Conservation (phyloP, 352 stramenopile species). For the Lagenidium sp. region DNA sequence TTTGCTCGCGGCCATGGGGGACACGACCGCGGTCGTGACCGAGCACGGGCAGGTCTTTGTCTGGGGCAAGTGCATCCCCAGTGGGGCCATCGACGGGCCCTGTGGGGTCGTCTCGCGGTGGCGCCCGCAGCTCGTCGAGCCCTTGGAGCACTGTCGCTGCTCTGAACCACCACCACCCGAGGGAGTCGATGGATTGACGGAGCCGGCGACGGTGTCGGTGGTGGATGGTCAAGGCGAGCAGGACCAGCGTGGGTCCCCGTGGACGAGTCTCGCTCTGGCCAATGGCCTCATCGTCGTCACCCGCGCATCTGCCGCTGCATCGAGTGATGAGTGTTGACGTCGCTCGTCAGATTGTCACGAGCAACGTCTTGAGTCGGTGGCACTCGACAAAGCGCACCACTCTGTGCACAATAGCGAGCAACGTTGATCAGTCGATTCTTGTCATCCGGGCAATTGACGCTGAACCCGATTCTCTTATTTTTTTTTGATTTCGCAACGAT, state of each 20-base stretch:
- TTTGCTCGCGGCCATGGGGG: constrained; percentile 9
- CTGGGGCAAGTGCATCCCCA: constrained; percentile 16
- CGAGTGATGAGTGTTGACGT: too few species aligned
- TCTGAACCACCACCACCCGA: not conserved
- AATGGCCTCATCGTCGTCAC: constrained; percentile 33
- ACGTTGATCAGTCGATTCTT: too few species aligned
- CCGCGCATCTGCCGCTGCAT: too few species aligned
- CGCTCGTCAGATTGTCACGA: too few species aligned
- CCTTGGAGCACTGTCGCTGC: not conserved
- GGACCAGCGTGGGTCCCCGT: constrained; percentile 5
- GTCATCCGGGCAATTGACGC: too few species aligned
- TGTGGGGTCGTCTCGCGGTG: constrained; percentile 10
- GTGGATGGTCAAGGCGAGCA: not conserved
- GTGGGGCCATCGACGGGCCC: not conserved
- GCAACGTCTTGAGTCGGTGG: too few species aligned
- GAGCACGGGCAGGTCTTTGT: constrained; percentile 13
- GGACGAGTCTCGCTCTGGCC: constrained; percentile 35
- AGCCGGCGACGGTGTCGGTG: too few species aligned
- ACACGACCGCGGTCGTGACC: constrained; percentile 17
- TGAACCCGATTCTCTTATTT: too few species aligned
- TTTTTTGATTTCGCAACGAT: too few species aligned
- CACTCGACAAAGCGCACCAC: too few species aligned
- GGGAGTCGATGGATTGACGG: too few species aligned
- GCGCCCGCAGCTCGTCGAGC: constrained; percentile 5
- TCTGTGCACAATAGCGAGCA: too few species aligned